Conservation (phyloP, 495 filamentous ascomycete genomes). For the Viridothelium virens region DNA sequence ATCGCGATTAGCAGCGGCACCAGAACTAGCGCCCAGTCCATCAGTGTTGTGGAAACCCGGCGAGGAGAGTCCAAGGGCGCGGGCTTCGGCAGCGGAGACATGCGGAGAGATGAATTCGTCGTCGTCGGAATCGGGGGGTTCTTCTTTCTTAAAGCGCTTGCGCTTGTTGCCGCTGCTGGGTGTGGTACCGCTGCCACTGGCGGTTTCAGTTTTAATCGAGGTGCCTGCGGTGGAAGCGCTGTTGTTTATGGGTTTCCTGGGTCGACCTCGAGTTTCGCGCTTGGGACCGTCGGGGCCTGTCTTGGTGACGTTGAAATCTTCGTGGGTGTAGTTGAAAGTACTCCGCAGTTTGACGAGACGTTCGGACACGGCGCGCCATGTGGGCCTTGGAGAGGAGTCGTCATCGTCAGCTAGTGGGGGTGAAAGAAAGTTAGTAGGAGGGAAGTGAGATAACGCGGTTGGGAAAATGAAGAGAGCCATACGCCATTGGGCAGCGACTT, state of each 20-base stretch:
- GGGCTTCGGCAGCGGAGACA: constrained; percentile 2
- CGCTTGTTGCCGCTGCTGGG: constrained; percentile 5
- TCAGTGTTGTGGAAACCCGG: not conserved
- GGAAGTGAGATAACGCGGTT: not conserved
- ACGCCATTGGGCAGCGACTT: constrained; percentile 43
- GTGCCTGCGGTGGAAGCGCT: not conserved
- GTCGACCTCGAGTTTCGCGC: not conserved
- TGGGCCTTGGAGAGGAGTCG: constrained; percentile 29
- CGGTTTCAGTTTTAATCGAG: not conserved
- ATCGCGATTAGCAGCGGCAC: not conserved
- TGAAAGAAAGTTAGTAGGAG: constrained; percentile 9
- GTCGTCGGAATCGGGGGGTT: constrained; percentile 12
- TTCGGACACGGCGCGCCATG: constrained; percentile 44
- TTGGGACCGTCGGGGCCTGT: not conserved
- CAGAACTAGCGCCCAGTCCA: not conserved
- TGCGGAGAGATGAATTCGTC: not conserved
- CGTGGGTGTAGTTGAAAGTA: constrained; percentile 14
- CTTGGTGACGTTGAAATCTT: not conserved
- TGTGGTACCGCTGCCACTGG: not conserved
- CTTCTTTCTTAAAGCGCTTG: not conserved
- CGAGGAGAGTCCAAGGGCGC: not conserved
- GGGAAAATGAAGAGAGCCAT: constrained; percentile 25
- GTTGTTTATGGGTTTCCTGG: not conserved
- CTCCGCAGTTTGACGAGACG: constrained; percentile 41
- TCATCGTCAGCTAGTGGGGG: too few relatives aligned